Evolutionary conservation across 2,329 filamentous ascomycete species (phyloP).

Genomic region (Verticillium nonalfalfae): DNA sequence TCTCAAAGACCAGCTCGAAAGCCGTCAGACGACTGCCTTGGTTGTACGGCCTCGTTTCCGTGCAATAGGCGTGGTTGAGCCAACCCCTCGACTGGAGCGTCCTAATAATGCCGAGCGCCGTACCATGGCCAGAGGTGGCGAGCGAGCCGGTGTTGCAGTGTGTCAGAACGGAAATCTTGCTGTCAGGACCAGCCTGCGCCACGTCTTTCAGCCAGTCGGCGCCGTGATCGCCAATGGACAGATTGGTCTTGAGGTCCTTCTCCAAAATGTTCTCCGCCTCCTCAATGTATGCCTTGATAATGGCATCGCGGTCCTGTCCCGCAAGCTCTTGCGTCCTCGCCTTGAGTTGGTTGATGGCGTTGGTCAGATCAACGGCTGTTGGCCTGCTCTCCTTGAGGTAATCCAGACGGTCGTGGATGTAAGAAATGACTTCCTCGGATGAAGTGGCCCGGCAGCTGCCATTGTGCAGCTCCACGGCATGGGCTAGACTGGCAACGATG

Average conservation of each 20-base stretch:
- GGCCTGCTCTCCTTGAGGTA: constrained; percentile 86
- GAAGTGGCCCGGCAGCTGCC: constrained; percentile 39
- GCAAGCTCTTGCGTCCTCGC: constrained; percentile 33
- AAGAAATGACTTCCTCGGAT: constrained; percentile 54
- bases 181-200: constrained; percentile 36
- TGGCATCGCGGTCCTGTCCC: constrained; percentile 18
- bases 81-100: constrained; percentile 61
- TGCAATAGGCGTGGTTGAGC: constrained; percentile 85
- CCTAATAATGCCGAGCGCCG: constrained; percentile 88
- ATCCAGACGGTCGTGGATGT: constrained; percentile 71
- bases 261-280: constrained; percentile 82
- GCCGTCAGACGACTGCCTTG: constrained; percentile 92
- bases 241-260: constrained; percentile 82
- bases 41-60: constrained; percentile 95
- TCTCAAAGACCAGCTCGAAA: constrained; percentile 92
- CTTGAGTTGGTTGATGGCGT: constrained; percentile 79
- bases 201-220: constrained; percentile 74
- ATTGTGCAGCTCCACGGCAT: constrained; percentile 75
- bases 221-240: constrained; percentile 75
- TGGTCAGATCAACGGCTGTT: constrained; percentile 89
- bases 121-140: constrained; percentile 96
- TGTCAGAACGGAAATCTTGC: constrained; percentile 74
- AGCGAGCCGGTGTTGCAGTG: constrained; percentile 98
- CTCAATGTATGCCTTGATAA: constrained; percentile 66
- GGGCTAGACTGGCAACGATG: constrained; percentile 86